phyloP scores from a whole-genome alignment of 164 flowering plant genomes.

The Vitis vinifera region DNA sequence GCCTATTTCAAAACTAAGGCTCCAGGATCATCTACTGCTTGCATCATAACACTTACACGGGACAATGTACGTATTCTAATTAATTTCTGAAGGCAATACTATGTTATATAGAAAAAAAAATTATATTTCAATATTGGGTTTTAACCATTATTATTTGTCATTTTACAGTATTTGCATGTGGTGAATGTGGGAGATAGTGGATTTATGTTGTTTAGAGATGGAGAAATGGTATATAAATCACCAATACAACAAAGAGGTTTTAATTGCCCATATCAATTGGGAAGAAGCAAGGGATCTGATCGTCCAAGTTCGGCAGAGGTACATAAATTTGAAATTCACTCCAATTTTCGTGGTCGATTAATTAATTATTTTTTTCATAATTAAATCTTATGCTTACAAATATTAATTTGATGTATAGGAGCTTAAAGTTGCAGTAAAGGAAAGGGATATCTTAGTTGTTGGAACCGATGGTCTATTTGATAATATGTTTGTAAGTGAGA shows the following conservation, averaged over 20 bases:
- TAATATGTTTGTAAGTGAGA: constrained; percentile 17
- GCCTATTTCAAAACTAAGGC: constrained; percentile 9
- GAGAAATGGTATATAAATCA: constrained; percentile 11
- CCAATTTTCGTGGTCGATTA: too few relatives aligned
- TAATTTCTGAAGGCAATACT: background rate
- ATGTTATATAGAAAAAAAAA: background rate
- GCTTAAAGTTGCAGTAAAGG: background rate
- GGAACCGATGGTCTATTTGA: constrained; percentile 29
- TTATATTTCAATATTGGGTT: too few relatives aligned
- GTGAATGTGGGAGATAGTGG: constrained; percentile 35
- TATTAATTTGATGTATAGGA: background rate
- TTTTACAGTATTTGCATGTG: constrained; percentile 2
- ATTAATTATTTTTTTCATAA: too few relatives aligned
- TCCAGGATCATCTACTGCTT: constrained; percentile 29
- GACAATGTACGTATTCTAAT: background rate
- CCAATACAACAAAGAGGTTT: constrained; percentile 12
- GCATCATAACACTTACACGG: constrained; percentile 16
- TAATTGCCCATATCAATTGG: constrained; percentile 23
- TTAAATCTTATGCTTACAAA: too few relatives aligned
- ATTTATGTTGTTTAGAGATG: constrained; percentile 18
- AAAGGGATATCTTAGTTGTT: constrained; percentile 11
- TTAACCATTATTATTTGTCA: background rate
- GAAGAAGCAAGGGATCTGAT: background rate
- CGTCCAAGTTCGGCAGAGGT: constrained; percentile 3
- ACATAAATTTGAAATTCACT: too few relatives aligned